Conservation (phyloP, 805 yeast species). For the Starmerella bombicola region DNA sequence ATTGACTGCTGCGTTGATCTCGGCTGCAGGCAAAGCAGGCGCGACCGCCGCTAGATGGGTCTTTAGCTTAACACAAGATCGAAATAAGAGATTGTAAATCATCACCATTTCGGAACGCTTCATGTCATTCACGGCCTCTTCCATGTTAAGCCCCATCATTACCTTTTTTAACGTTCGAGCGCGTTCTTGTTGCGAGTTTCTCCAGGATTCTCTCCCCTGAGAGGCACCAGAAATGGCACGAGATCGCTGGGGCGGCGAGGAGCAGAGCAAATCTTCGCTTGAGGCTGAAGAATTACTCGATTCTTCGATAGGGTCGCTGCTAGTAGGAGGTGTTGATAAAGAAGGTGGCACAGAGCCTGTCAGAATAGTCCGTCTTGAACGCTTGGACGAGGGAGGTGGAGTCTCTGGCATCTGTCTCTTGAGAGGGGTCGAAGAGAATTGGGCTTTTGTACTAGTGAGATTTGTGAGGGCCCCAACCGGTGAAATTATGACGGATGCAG, state of each 20-base stretch:
- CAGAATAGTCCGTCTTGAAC: constrained; percentile 10
- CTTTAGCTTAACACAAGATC: constrained; percentile 15
- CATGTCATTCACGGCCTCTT: constrained; percentile 15
- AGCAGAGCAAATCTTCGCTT: constrained; percentile 4
- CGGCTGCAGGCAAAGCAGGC: not conserved
- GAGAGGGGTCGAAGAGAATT: not conserved
- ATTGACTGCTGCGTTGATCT: constrained; percentile 2
- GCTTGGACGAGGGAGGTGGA: constrained; percentile 4
- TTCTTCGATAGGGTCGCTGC: constrained; percentile 12
- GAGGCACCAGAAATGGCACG: not conserved
- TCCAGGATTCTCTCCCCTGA: constrained; percentile 5
- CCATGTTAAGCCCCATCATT: constrained; percentile 19
- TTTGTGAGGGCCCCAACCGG: not conserved
- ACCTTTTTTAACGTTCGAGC: constrained; percentile 17
- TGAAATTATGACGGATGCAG: not conserved
- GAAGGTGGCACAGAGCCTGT: constrained; percentile 13
- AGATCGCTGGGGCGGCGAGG: constrained; percentile 16
- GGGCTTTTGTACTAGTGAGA: not conserved
- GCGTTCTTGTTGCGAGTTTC: constrained; percentile 13
- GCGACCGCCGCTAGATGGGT: constrained; percentile 14
- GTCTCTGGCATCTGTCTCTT: not conserved
- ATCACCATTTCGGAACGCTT: constrained; percentile 18
- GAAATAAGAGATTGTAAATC: constrained; percentile 19
- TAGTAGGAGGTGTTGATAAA: constrained; percentile 14
- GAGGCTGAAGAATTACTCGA: constrained; percentile 1